Evolutionary conservation across 2,329 filamentous ascomycete species (phyloP).

Genomic region (Fusarium ramigenum): DNA sequence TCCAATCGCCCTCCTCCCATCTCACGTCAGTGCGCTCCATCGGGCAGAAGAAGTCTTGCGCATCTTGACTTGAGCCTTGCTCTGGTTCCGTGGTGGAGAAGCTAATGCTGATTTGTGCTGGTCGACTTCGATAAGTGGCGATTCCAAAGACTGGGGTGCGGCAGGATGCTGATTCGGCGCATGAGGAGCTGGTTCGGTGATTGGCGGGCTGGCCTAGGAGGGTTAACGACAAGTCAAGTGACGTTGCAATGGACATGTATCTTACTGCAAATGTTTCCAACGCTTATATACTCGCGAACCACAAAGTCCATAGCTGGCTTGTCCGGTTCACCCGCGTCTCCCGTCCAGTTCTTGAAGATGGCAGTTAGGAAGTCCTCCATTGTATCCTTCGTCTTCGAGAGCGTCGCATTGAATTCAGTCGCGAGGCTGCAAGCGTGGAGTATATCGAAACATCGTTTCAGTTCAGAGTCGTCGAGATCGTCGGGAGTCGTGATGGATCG

Average conservation of each 20-base stretch:
- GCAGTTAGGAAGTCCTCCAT: conserved; percentile 48
- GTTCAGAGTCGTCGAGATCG: conserved; percentile 41
- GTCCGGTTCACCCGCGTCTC: neutral
- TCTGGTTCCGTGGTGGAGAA: conserved; percentile 41
- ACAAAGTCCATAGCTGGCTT: conserved; percentile 45
- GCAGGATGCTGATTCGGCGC: conserved; percentile 29
- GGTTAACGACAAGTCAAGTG: neutral
- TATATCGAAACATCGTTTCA: conserved; percentile 47
- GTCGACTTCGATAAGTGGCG: conserved; percentile 41
- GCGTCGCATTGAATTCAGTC: conserved; percentile 36
- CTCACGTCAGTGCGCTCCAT: conserved; percentile 42
- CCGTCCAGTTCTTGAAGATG: conserved; percentile 44
- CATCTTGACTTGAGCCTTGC: neutral
- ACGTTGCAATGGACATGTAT: neutral
- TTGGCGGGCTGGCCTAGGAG: conserved; percentile 24
- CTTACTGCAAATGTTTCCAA: conserved; percentile 45
- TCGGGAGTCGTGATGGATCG: conserved; percentile 39
- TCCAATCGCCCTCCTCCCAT: conserved; percentile 40
- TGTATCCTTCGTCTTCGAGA: conserved; percentile 41
- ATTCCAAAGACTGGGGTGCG: conserved; percentile 36
- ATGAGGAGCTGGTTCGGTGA: conserved; percentile 27
- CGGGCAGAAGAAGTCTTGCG: conserved; percentile 37
- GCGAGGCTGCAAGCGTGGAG: conserved; percentile 46
- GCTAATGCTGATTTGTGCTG: conserved; percentile 42
- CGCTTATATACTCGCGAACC: conserved; percentile 40